Percentiles rank a stretch among this genome's conserved stretches.
phyloP scores from a whole-genome alignment of 129 eudicot genomes.

The Smallanthus sonchifolius region DNA sequence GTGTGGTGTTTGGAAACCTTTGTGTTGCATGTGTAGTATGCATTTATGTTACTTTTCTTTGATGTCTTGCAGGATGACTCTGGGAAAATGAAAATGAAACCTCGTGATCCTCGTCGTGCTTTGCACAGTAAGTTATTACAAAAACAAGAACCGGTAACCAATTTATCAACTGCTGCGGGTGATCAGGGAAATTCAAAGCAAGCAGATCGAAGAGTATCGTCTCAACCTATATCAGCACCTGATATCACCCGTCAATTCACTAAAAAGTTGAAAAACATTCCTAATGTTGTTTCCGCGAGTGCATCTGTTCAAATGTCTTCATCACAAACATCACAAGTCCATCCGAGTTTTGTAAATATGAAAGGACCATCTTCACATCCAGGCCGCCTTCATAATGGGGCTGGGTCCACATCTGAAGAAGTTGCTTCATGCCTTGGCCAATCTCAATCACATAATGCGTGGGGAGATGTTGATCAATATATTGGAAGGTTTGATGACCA shows the following conservation, averaged over 20 bases:
- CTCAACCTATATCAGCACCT: conserved; percentile 40
- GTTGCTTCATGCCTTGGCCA: conserved; percentile 43
- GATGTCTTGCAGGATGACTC: conserved; percentile 60
- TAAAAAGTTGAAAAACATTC: conserved; percentile 75
- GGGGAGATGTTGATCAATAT: conserved; percentile 82
- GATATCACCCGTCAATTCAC: conserved; percentile 76
- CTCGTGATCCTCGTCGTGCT: conserved; percentile 96
- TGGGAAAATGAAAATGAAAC: conserved; percentile 79
- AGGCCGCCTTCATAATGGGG: conserved; percentile 30
- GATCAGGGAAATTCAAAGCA: conserved; percentile 37
- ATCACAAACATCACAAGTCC: conserved; percentile 45
- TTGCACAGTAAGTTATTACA: conserved; percentile 50
- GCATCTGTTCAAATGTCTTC: conserved; percentile 36
- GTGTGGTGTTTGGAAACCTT: not conserved
- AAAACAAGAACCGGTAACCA: conserved; percentile 33
- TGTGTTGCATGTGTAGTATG: not conserved
- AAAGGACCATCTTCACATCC: conserved; percentile 44
- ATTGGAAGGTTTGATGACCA: conserved; percentile 82
- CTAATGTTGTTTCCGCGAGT: conserved; percentile 49
- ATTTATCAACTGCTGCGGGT: conserved; percentile 26
- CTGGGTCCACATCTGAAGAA: conserved; percentile 43
- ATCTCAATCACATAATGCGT: conserved; percentile 43
- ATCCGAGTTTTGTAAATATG: conserved; percentile 36
- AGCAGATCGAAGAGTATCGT: conserved; percentile 39
- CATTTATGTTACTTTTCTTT: conserved; percentile 7